These are phyloP conservation scores for Ajuga chamaepitys DNA, from an alignment of 257 asterid genomes.

Conservation along the genomic window DNA sequence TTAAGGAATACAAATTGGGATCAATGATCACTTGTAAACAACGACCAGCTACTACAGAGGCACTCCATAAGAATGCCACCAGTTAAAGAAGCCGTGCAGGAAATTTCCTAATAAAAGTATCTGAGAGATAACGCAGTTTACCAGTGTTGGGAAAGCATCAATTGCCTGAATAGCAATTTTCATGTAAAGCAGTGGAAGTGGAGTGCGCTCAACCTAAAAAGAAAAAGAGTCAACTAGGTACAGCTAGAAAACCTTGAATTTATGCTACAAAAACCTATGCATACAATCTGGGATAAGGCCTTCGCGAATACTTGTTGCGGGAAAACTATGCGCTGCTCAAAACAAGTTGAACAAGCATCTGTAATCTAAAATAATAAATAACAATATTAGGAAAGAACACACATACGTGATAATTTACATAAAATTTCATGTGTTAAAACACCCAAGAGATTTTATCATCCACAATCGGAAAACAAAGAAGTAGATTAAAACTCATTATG, in stretches of 20 bases:
- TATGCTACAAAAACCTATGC: slow-evolving; percentile 12
- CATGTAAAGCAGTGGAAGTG: slow-evolving; percentile 91
- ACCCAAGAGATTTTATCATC: neutral
- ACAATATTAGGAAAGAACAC: slow-evolving; percentile 9
- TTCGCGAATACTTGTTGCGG: slow-evolving; percentile 88
- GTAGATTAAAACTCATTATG: neutral
- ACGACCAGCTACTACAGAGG: neutral
- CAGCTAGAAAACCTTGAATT: neutral
- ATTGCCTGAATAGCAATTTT: slow-evolving; percentile 98
- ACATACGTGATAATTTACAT: slow-evolving; percentile 4
- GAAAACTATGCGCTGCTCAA: slow-evolving; percentile 98
- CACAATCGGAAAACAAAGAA: neutral
- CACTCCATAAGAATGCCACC: neutral
- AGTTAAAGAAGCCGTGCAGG: neutral
- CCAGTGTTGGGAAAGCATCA: slow-evolving; percentile 95
- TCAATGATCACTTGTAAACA: neutral
- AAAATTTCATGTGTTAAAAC: neutral
- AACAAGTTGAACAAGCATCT: slow-evolving; percentile 96
- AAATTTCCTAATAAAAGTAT: neutral
- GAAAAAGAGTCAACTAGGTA: slow-evolving; percentile 1
- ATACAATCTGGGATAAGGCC: slow-evolving; percentile 90
- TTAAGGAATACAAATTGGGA: neutral
- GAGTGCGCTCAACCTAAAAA: slow-evolving; percentile 79
- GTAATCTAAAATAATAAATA: slow-evolving; percentile 55
- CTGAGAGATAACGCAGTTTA: slow-evolving; percentile 23